Conservation (phyloP, 2,329 filamentous ascomycete species). For the Trichoderma atrobrunneum region DNA sequence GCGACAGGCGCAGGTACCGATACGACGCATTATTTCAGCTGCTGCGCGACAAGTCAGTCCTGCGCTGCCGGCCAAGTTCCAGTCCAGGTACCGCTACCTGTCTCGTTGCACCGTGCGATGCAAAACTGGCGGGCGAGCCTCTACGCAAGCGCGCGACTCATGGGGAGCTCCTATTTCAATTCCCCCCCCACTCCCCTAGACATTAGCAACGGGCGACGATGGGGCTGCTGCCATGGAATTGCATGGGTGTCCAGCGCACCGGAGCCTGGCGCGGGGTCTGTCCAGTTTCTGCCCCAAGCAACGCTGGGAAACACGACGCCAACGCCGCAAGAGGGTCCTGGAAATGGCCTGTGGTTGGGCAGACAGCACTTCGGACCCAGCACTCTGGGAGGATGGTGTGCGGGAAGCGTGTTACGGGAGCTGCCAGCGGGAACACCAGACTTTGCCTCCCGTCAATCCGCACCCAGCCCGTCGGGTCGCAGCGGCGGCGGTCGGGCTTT, state of each 20-base stretch:
- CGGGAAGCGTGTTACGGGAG: conserved; percentile 16
- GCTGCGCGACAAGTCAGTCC: background rate
- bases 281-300: conserved; percentile 4
- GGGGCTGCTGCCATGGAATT: conserved; percentile 11
- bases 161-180: conserved; percentile 4
- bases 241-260: conserved; percentile 17
- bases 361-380: conserved; percentile 10
- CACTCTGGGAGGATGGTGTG: conserved; percentile 20
- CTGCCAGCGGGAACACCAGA: conserved; percentile 20
- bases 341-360: conserved; percentile 6
- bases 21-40: background rate
- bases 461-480: conserved; percentile 21
- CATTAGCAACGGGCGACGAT: conserved; percentile 16
- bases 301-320: background rate
- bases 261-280: conserved; percentile 19
- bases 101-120: background rate
- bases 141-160: conserved; percentile 11
- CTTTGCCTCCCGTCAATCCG: conserved; percentile 17
- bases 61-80: background rate
- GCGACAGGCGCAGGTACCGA: background rate
- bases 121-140: background rate
- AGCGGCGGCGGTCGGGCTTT: conserved; percentile 18
- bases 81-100: background rate
- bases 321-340: background rate
- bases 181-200: background rate